phyloP scores from a whole-genome alignment of 2,329 filamentous ascomycete species.

The Magnaporthiopsis poae region DNA sequence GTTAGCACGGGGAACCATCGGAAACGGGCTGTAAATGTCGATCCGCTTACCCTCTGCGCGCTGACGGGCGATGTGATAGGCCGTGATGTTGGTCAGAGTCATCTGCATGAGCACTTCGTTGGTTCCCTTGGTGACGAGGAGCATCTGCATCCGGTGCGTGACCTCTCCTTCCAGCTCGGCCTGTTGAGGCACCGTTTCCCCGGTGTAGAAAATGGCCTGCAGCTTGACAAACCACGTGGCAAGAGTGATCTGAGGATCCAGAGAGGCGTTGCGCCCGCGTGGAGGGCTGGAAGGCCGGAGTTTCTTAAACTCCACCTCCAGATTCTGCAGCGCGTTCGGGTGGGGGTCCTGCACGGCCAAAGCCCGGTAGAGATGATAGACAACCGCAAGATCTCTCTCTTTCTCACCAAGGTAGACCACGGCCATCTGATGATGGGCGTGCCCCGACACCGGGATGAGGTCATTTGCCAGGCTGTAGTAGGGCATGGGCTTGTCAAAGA shows the following conservation, averaged over 20 bases:
- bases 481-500: slow-evolving; percentile 68
- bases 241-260: slow-evolving; percentile 54
- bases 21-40: neutral
- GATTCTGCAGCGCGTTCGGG: slow-evolving; percentile 62
- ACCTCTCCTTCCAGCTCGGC: slow-evolving; percentile 80
- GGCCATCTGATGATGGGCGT: slow-evolving; percentile 81
- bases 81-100: slow-evolving; percentile 74
- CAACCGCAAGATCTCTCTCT: slow-evolving; percentile 65
- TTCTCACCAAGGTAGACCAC: slow-evolving; percentile 71
- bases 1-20: neutral
- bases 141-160: slow-evolving; percentile 62
- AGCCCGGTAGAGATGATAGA: slow-evolving; percentile 83
- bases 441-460: slow-evolving; percentile 67
- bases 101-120: slow-evolving; percentile 65
- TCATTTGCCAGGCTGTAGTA: slow-evolving; percentile 78
- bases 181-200: slow-evolving; percentile 62
- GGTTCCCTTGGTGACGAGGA: slow-evolving; percentile 58
- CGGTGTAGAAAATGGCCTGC: slow-evolving; percentile 75
- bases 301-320: slow-evolving; percentile 65
- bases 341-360: slow-evolving; percentile 66
- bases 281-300: slow-evolving; percentile 27
- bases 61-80: slow-evolving; percentile 61
- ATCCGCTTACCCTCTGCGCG: slow-evolving; percentile 1
- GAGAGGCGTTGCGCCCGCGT: slow-evolving; percentile 23
- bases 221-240: slow-evolving; percentile 75